Conservation (phyloP, 2,329 filamentous ascomycete species). For the Colletotrichum plurivorum region DNA sequence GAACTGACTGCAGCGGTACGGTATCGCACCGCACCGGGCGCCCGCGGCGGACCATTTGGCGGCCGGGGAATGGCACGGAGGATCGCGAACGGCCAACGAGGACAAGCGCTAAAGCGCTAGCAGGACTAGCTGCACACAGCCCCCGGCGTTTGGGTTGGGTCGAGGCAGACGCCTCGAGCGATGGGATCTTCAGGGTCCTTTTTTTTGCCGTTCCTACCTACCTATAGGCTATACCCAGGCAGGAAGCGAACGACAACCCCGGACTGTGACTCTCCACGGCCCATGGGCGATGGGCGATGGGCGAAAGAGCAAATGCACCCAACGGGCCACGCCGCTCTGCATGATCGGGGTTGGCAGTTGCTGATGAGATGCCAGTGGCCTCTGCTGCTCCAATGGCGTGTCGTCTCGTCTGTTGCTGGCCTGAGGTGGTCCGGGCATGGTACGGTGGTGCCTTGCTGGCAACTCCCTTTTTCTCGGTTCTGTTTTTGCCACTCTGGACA, state of each 20-base stretch:
- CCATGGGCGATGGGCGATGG: no score
- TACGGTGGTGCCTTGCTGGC: not conserved
- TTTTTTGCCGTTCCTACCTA: constrained; percentile 22
- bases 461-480: no score
- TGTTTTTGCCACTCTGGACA: constrained; percentile 11
- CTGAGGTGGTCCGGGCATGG: not conserved
- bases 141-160: constrained; percentile 26
- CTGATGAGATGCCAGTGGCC: no score
- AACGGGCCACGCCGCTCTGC: no score
- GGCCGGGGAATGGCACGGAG: constrained; percentile 37
- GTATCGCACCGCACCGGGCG: constrained; percentile 28
- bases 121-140: constrained; percentile 33
- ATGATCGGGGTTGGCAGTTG: not conserved
- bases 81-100: constrained; percentile 27
- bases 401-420: not conserved
- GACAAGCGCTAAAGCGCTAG: constrained; percentile 31
- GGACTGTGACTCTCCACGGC: not conserved
- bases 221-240: not conserved
- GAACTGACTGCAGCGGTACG: constrained; percentile 30
- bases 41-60: constrained; percentile 31
- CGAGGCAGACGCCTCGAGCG: constrained; percentile 28
- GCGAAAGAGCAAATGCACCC: no score
- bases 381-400: constrained; percentile 5
- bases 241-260: constrained; percentile 17
- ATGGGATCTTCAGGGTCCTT: constrained; percentile 40